A percentile compares a stretch with the other conserved stretches of the same genome.
Conservation (phyloP, 2,329 filamentous ascomycete species). For the Clarireedia sp. region DNA sequence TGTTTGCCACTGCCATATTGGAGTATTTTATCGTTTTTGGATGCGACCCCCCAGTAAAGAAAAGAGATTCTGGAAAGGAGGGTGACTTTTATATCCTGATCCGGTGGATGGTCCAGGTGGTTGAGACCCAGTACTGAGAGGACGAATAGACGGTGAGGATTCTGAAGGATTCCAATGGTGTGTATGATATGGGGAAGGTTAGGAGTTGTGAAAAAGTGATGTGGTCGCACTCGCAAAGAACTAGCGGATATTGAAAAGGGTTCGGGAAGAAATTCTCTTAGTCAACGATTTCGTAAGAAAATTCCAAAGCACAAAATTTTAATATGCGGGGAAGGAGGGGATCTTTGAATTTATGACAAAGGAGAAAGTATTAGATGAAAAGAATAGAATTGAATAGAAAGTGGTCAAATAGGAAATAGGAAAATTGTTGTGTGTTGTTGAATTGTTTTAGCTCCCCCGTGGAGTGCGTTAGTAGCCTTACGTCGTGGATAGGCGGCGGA, state of each 20-base stretch:
- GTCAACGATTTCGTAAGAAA: slow-evolving; percentile 9
- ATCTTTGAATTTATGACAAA: background rate
- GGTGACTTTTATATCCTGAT: background rate
- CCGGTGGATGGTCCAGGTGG: background rate
- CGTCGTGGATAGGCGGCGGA: too few relatives aligned
- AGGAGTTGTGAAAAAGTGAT: background rate
- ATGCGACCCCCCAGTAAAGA: too few relatives aligned
- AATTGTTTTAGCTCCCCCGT: background rate
- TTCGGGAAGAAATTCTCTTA: slow-evolving; percentile 3
- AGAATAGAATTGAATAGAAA: background rate
- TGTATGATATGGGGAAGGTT: background rate
- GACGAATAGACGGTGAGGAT: slow-evolving; percentile 5
- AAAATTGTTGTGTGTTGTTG: background rate
- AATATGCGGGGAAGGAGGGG: slow-evolving; percentile 2
- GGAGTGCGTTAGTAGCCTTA: too few relatives aligned
- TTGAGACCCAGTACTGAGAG: background rate
- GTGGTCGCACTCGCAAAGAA: slow-evolving; percentile 9
- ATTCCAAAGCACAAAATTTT: background rate
- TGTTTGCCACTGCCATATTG: slow-evolving; percentile 6
- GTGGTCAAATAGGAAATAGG: background rate
- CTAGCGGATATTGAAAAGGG: background rate
- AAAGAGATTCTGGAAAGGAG: background rate
- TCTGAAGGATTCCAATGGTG: background rate
- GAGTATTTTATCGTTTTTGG: background rate
- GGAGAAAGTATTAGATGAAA: background rate